phyloP scores from a whole-genome alignment of 177 flowering plant species.

The Vitis hybrid region DNA sequence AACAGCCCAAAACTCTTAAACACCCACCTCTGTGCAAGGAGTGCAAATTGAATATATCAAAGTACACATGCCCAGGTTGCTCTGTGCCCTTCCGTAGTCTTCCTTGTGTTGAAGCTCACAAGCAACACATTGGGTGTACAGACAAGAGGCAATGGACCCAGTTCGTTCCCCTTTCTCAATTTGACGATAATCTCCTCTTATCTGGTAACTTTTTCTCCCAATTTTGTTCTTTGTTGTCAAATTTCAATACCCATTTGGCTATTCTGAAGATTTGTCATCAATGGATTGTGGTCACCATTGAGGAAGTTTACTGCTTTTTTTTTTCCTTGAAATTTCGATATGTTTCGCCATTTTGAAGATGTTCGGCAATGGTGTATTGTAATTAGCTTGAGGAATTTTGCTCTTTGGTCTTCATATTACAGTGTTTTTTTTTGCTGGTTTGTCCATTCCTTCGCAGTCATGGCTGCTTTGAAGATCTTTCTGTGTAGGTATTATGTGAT shows the following conservation, averaged over 20 bases:
- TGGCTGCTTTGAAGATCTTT: too few species aligned
- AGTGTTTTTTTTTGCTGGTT: too few species aligned
- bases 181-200: constrained; percentile 65
- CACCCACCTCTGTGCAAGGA: constrained; percentile 46
- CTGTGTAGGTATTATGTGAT: too few species aligned
- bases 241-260: background rate
- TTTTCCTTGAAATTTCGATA: too few species aligned
- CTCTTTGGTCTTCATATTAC: too few species aligned
- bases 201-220: constrained; percentile 10
- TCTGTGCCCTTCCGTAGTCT: constrained; percentile 81
- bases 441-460: too few species aligned
- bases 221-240: background rate
- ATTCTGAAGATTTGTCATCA: background rate
- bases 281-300: too few species aligned
- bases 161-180: constrained; percentile 70
- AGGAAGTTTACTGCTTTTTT: too few species aligned
- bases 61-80: constrained; percentile 93
- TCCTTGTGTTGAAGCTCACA: constrained; percentile 87
- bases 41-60: constrained; percentile 60
- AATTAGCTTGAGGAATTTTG: too few species aligned
- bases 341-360: too few species aligned
- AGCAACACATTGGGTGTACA: constrained; percentile 59
- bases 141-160: constrained; percentile 60
- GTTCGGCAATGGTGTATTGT: too few species aligned
- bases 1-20: too few species aligned